Base-by-base conservation (phyloP, 2,329 filamentous ascomycete genomes). In the Sclerotinia glacialis region DNA sequence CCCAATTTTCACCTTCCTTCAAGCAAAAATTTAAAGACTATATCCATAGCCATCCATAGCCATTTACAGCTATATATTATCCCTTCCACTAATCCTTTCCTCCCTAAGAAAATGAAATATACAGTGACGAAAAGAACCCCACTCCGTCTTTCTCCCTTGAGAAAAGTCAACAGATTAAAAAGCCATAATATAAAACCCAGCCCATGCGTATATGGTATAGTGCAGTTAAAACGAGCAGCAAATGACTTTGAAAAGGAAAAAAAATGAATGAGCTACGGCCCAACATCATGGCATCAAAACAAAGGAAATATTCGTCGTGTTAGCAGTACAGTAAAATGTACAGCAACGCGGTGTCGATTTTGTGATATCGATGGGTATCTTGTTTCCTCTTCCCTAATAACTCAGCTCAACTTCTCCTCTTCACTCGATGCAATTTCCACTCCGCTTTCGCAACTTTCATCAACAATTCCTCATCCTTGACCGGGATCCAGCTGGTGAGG, bases 391-490 rank as follows among this genome's bases (percentile, higher is more conserved):
- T 2, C 8, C 4, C 46, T 26, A 55, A 64, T n/a, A 23, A 16
- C 53, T 26, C 18, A 34, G 28, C 28, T 64, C 63, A 49, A 40
- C 12, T 58, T 60, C 50, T 68, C 54, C 64, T 83, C 74, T 79
- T 84, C 74, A 77, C 78, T 71, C 83, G 80, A 70, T 85, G 83
- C 60, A 81, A 78, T 80, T 91, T 96, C 86, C 91, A 97, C 79
- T 98, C 94, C 18, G 91, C 88, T 75, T 89, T 89, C 34, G 92
- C 88, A 67, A 97, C 92, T 73, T 89, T 89, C 92, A 99, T 96
- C 74, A 99, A 83, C 67, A 96, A 79, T 76, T 98, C 93, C 75
- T 97, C 92, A 74, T 99, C 94, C 78, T 92, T 92, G 77, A 99
- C 89, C 26, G 94, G 93, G 54, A 98, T 89, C 87, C 92, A 97